Conservation (phyloP, 768 basidiomycete species). For the Lactarius deliciosus region DNA sequence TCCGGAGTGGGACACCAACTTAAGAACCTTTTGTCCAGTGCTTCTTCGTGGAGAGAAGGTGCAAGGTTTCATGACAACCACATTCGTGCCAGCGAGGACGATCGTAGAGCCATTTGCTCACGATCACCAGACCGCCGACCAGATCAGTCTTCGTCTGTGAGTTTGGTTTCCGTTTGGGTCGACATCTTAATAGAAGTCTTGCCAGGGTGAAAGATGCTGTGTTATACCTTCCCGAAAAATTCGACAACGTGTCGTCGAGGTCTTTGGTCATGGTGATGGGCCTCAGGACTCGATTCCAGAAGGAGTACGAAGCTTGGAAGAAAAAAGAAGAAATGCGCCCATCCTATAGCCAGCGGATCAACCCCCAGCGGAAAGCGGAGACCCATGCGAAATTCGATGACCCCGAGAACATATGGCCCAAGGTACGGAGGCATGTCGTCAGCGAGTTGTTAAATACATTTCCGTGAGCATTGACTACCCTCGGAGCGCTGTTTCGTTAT, state of each 20-base stretch:
- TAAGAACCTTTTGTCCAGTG: too few species aligned
- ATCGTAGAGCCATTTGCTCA: background rate
- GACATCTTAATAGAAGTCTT: background rate
- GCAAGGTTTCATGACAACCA: slow-evolving; percentile 28
- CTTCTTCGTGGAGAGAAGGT: slow-evolving; percentile 26
- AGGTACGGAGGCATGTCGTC: background rate
- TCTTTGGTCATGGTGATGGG: background rate
- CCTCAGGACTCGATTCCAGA: background rate
- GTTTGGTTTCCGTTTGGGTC: background rate
- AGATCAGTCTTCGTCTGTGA: slow-evolving; percentile 14
- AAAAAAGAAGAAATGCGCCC: background rate
- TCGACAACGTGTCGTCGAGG: slow-evolving; percentile 1
- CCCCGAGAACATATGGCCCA: background rate
- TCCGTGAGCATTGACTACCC: slow-evolving; percentile 1
- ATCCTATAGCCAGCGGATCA: background rate
- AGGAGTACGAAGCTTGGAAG: slow-evolving; percentile 10
- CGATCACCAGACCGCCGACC: background rate
- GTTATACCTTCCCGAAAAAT: slow-evolving; percentile 13
- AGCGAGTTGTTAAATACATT: slow-evolving; percentile 4
- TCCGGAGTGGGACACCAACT: too few species aligned
- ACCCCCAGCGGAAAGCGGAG: background rate
- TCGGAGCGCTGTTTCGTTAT: background rate
- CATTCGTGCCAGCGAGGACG: slow-evolving; percentile 9
- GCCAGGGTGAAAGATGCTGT: slow-evolving; percentile 6
- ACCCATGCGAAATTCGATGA: background rate